Evolutionary conservation across 1,284 basidiomycete genomes (phyloP).

Genomic region (Irpex sp.): DNA sequence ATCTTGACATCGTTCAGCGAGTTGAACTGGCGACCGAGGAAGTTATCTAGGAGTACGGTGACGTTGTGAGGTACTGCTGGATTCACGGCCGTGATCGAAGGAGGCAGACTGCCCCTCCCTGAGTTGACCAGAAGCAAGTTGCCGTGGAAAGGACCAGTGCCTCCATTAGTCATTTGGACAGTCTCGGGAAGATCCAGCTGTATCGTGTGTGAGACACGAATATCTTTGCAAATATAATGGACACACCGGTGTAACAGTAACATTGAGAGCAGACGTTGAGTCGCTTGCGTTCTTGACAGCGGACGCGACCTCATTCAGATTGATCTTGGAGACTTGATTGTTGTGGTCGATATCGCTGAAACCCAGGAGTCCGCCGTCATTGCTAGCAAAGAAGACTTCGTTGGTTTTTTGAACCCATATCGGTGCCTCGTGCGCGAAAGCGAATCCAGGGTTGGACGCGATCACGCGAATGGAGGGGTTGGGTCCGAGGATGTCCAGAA

Average conservation of each 20-base stretch:
- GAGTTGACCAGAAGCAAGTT: conserved; percentile 62
- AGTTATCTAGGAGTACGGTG: conserved; percentile 31
- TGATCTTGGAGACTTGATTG: conserved; percentile 36
- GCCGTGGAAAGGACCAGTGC: conserved; percentile 60
- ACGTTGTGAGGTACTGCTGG: conserved; percentile 46
- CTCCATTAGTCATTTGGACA: conserved; percentile 71
- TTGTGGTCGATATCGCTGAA: conserved; percentile 39
- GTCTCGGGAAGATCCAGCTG: conserved; percentile 44
- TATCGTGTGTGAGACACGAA: neutral
- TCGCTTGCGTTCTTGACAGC: conserved; percentile 23
- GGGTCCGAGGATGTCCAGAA: conserved; percentile 53
- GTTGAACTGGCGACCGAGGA: conserved; percentile 75
- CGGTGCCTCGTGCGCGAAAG: conserved; percentile 73
- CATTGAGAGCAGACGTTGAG: conserved; percentile 37
- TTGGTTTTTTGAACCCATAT: conserved; percentile 56
- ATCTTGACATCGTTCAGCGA: conserved; percentile 76
- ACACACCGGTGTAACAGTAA: conserved; percentile 37
- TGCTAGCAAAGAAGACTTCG: conserved; percentile 48
- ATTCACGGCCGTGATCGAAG: conserved; percentile 62
- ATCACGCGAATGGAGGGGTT: conserved; percentile 54
- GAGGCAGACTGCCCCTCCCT: conserved; percentile 58
- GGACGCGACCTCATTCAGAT: conserved; percentile 28
- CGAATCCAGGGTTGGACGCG: conserved; percentile 51
- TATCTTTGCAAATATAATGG: neutral
- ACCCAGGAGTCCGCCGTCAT: conserved; percentile 38